A percentile compares a stretch with the other conserved stretches of the same genome.
Evolutionary conservation across 192 early-diverging fungal genomes (phyloP).

Genomic region (Phycomyces nitens): DNA sequence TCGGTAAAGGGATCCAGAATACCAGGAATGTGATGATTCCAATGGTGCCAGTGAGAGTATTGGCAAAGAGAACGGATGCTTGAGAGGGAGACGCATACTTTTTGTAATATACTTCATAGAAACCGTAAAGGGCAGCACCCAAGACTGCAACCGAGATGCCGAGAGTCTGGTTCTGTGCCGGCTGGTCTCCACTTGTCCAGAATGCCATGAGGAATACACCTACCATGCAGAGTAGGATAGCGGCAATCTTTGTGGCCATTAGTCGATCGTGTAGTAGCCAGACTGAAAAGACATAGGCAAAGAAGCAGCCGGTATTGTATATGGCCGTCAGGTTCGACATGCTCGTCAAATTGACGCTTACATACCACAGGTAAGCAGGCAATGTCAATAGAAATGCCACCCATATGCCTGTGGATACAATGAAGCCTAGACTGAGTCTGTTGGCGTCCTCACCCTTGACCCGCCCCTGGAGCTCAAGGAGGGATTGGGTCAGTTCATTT

Average conservation of each 20-base stretch:
- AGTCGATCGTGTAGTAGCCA: conserved; percentile 65
- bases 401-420: not conserved
- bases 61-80: conserved; percentile 68
- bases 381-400: conserved; percentile 61
- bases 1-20: conserved; percentile 71
- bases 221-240: conserved; percentile 60
- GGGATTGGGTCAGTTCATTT: conserved; percentile 6
- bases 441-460: conserved; percentile 6
- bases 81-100: conserved; percentile 62
- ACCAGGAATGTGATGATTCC: conserved; percentile 64
- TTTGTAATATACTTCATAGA: conserved; percentile 81
- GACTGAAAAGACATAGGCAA: conserved; percentile 78
- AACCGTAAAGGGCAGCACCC: conserved; percentile 68
- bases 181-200: conserved; percentile 6
- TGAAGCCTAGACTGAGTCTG: not conserved
- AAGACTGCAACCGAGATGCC: conserved; percentile 61
- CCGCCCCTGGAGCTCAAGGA: conserved; percentile 7
- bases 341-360: conserved; percentile 63
- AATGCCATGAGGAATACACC: conserved; percentile 71
- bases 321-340: conserved; percentile 80
- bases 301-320: conserved; percentile 82
- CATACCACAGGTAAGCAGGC: conserved; percentile 77
- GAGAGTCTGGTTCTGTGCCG: not conserved
- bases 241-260: conserved; percentile 52
- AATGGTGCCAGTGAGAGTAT: conserved; percentile 66